Percentiles rank a stretch among this genome's conserved stretches.
Evolutionary conservation across 306 rosid genomes (phyloP).

Genomic region (Acacia melanoxylon): DNA sequence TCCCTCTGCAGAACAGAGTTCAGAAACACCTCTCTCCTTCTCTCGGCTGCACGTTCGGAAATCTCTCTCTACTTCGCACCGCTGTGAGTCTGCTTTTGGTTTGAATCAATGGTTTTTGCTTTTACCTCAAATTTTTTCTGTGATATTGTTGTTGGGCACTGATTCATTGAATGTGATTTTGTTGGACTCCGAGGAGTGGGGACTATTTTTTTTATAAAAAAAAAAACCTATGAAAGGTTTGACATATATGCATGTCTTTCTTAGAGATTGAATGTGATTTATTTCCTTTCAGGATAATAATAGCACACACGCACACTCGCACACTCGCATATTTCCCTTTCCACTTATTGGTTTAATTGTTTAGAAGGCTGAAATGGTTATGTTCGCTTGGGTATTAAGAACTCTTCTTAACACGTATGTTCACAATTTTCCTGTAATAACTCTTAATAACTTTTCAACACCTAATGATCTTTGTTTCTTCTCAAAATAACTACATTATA

Average conservation of each 20-base stretch:
- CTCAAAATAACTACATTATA: not conserved
- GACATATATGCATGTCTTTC: not conserved
- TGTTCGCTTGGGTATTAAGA: not conserved
- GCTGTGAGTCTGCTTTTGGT: not conserved
- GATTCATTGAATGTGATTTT: not conserved
- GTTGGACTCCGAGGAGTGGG: not conserved
- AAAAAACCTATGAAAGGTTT: not conserved
- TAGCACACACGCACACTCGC: not conserved
- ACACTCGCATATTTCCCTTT: not conserved
- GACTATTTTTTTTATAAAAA: not conserved
- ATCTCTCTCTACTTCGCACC: not conserved
- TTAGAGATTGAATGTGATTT: not conserved
- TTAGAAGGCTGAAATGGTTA: not conserved
- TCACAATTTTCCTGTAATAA: not conserved
- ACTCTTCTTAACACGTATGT: not conserved
- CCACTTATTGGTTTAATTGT: not conserved
- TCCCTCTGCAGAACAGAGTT: too few relatives aligned
- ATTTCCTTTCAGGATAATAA: not conserved
- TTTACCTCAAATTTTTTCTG: not conserved
- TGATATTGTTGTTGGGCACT: not conserved
- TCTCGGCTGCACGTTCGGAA: not conserved
- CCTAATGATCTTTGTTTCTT: not conserved
- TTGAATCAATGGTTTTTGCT: not conserved
- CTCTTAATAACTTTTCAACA: not conserved
- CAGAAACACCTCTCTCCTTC: too few relatives aligned